Base-by-base conservation (phyloP, 2,329 filamentous ascomycete species). In the Claviceps capensis region DNA sequence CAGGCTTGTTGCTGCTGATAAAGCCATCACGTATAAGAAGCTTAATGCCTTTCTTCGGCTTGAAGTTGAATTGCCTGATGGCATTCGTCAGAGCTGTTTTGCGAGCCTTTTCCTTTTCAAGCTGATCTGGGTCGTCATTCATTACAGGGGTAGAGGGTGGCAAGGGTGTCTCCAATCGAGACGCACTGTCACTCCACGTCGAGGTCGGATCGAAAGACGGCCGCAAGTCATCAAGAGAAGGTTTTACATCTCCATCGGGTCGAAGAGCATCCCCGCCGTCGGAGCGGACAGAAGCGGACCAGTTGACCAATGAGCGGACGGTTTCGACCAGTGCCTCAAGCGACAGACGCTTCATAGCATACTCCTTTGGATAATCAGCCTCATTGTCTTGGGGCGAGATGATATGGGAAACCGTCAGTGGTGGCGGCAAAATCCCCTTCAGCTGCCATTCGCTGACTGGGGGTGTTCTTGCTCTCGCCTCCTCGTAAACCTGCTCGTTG, bases 61-160 rank as follows among this genome's bases (percentile, higher is more conserved):
- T 98, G 74, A 91, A 96, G 66, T 98, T 98, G 76, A 98, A 98
- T 56, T 88, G 85, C 48, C 84, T 82, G 51, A 96, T 85, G 2
- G 86, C 91, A 60, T 95, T 93, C 50, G 83, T 86, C 55, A 97
- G 71, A 0, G 93, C 93, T 6, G 88, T 97, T 70, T 98, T 98
- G 56, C 85, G 80, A 54, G 90, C 87, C 69, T 97, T 97, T 52
- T 90, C 88, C 66, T 86, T 94, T 62, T 97, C 93, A n/a, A 98
- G 74, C 61, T 96, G 85, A 56, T 83, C 88, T 0, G 91, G 91
- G 61, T 98, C 93, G 62, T 98, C 94, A 53, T 96, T 89, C 3
- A 81, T 69, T 2, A 83, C 71, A 19, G 82, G 85, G 0, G 86
- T 89, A 5, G 79, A 83, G 7, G 82, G 79, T 0, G 63, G 76